Conservation (phyloP, 2,329 filamentous ascomycete species). For the Hypoxylon sp. region DNA sequence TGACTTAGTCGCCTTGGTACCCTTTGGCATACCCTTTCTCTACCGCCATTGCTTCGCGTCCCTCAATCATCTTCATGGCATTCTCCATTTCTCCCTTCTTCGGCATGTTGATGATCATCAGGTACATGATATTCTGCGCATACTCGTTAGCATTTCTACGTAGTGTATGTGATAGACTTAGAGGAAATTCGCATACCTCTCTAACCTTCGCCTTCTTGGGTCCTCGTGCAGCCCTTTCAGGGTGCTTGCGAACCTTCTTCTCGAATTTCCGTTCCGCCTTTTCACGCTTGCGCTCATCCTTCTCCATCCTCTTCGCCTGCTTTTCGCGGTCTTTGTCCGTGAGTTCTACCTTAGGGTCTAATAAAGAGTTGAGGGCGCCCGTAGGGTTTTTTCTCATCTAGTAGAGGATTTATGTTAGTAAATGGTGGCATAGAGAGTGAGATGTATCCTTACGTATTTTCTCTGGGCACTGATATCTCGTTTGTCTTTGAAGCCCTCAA, state of each 20-base stretch:
- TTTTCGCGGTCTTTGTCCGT: constrained; percentile 38
- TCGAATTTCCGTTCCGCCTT: constrained; percentile 40
- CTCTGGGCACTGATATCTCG: constrained; percentile 35
- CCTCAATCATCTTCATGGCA: constrained; percentile 21
- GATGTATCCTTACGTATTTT: constrained; percentile 34
- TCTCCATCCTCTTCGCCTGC: constrained; percentile 33
- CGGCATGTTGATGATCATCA: constrained; percentile 67
- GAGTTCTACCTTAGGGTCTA: constrained; percentile 42
- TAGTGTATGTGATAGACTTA: not conserved
- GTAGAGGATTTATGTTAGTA: constrained; percentile 4
- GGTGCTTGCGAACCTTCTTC: constrained; percentile 36
- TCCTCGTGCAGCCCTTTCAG: constrained; percentile 25
- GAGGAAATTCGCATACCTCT: constrained; percentile 6
- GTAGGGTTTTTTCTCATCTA: constrained; percentile 40
- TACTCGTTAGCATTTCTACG: constrained; percentile 7
- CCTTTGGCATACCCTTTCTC: constrained; percentile 6
- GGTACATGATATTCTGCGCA: constrained; percentile 62
- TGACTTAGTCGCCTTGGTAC: no score
- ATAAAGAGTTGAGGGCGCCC: constrained; percentile 29
- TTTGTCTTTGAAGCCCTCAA: constrained; percentile 29
- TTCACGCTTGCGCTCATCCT: constrained; percentile 35
- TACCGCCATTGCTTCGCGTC: not conserved
- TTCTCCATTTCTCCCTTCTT: constrained; percentile 58
- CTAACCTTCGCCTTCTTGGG: constrained; percentile 25
- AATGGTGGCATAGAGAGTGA: not conserved